Base-by-base conservation (phyloP, 179 eudicot genomes). In the Gypsophila paniculata region DNA sequence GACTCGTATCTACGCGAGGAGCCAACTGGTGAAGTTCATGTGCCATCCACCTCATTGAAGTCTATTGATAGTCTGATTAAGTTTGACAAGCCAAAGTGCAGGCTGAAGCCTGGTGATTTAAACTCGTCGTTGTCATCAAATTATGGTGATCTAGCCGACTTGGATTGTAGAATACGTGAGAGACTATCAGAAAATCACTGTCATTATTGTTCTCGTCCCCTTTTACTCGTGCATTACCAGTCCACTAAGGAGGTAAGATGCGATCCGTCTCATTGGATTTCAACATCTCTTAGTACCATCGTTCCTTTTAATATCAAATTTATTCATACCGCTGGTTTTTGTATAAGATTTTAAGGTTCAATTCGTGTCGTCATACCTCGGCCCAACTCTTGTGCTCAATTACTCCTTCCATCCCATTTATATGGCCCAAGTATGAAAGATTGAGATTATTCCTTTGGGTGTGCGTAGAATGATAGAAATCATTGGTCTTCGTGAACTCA, bases 51-150 rank as follows among this genome's bases (percentile, higher is more conserved):
- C 46, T 86, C 85, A 70, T 79, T 94, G 81, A 89, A 87, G 85
- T 88, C 94, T 79, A 89, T 91, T 70, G 96, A 94, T 76, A 89
- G 97, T 83, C 83, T 94, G 34, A 85, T 94, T 72, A 83, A 82
- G 70, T 94, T 93, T 83, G 97, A 94, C 79, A 88, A 82, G 82
- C 94, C 99, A 29, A 91, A 80, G 63, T 84, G 91, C 81, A 82
- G 86, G 81, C 75, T 85, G 7, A 88, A 88, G 77, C 85, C 90
- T 55, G 70, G 55, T 72, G 89, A 89, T 71, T 78, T 85, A 36
- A 78, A 84, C 80, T 86, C 87, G 66, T 82, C 82, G 55, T 76
- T 84, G 57, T 76, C 84, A 61, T 72, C 80, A 71, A 77, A 70
- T 61, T 81, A 51, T 26, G 78, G 77, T 29, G 83, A 85, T 48